phyloP scores from a whole-genome alignment of 768 basidiomycete species.

The Naematelia encephala region DNA sequence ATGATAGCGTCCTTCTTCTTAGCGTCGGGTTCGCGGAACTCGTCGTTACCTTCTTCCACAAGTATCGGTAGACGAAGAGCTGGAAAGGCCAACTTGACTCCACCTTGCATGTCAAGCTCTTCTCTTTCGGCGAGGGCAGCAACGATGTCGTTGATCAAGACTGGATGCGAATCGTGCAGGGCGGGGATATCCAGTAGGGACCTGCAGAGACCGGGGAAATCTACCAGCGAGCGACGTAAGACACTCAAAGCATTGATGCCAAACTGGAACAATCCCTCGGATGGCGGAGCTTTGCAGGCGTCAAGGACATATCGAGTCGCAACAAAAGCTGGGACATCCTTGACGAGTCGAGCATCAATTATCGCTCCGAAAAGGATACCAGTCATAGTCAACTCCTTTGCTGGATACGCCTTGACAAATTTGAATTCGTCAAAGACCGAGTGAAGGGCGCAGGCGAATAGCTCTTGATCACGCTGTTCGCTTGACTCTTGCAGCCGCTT shows the following conservation, averaged over 20 bases:
- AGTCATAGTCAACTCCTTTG: slow-evolving; percentile 91
- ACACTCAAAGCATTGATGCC: slow-evolving; percentile 84
- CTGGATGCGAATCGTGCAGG: slow-evolving; percentile 78
- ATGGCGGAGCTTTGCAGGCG: slow-evolving; percentile 83
- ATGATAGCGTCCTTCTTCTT: slow-evolving; percentile 87
- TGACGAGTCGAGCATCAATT: slow-evolving; percentile 87
- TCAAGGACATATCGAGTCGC: slow-evolving; percentile 96
- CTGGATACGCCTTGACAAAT: slow-evolving; percentile 94
- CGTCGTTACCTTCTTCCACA: slow-evolving; percentile 55
- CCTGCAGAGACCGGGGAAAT: slow-evolving; percentile 91
- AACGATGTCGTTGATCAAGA: slow-evolving; percentile 68
- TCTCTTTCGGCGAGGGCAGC: slow-evolving; percentile 59
- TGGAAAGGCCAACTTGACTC: slow-evolving; percentile 44
- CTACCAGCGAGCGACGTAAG: slow-evolving; percentile 78
- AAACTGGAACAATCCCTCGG: slow-evolving; percentile 77
- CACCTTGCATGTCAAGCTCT: slow-evolving; percentile 53
- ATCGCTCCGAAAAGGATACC: slow-evolving; percentile 94
- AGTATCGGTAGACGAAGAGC: slow-evolving; percentile 39
- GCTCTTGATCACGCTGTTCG: slow-evolving; percentile 82
- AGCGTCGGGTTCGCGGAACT: slow-evolving; percentile 68
- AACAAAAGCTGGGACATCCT: slow-evolving; percentile 89
- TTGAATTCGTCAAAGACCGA: slow-evolving; percentile 99
- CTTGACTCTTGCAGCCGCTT: slow-evolving; percentile 78
- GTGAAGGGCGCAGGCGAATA: slow-evolving; percentile 99
- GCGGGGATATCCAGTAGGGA: slow-evolving; percentile 82